Base-by-base conservation (phyloP, 2,329 filamentous ascomycete genomes). In the Colletotrichum sp. region DNA sequence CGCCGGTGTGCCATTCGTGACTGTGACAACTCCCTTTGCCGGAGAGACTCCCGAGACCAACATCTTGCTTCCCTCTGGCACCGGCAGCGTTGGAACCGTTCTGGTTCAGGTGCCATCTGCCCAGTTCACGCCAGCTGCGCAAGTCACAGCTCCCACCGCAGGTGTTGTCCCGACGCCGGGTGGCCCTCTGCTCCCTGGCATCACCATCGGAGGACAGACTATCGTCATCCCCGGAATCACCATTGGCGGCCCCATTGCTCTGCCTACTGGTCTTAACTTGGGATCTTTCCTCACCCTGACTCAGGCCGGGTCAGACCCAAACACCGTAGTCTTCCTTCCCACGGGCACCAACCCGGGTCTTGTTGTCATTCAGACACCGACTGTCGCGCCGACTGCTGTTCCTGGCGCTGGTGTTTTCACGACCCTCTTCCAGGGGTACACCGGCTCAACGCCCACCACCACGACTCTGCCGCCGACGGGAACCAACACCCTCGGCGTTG, bases 341-440 rank as follows among this genome's bases (percentile, higher is more conserved):
- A 55, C 75, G 7, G 75, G 75, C 6, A 71, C 71, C 39, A 67
- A 75, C 60, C 64, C 75, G 3, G 75, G 75, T 15, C 34, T 75
- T 10, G 66, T 76, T 16, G 26, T 76, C 18, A 32, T 76, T 55
- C 75, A 76, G 71, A 70, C 71, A 63, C 75, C 75, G 12, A 75
- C 62, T n/a, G 52, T 62, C 49, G 66, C 55, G 30, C 49, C 60
- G 60, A 28, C 66, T 66, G 52, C 71, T 68, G 60, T 16, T 36
- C 30, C 71, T 15, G 36, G 26, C 32, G 52, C 30, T 57, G 71
- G 60, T 34, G 60, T 39, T 10, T 66, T 74, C 66, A 74, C 71
- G 15, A 76, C 74, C 15, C 8, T 76, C 12, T 49, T 71, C 16
- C 34, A 75, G 44, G 71, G 71, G 8, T 76, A 36, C 59, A 36